Evolutionary conservation across 208 protist genomes (phyloP).

Genomic region (Leishmania tarentolae): DNA sequence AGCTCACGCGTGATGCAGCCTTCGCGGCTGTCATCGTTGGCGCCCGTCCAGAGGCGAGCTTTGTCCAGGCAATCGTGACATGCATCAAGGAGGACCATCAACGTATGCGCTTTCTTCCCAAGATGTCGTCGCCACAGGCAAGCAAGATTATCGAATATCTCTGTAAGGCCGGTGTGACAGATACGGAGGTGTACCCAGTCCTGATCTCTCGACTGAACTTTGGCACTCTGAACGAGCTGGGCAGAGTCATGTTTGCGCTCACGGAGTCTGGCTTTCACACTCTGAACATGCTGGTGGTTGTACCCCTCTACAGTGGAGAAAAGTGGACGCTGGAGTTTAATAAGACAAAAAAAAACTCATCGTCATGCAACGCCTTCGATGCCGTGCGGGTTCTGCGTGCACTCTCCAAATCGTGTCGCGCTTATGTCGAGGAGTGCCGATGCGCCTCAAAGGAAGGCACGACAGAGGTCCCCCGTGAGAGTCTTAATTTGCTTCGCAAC

Average conservation of each 20-base stretch:
- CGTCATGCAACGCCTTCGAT: conserved; percentile 69
- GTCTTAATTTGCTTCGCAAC: conserved; percentile 65
- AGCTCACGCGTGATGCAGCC: conserved; percentile 74
- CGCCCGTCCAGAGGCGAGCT: conserved; percentile 51
- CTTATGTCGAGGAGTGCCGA: conserved; percentile 48
- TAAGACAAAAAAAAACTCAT: background rate
- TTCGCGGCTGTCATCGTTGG: conserved; percentile 69
- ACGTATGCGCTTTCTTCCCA: conserved; percentile 70
- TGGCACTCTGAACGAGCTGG: conserved; percentile 57
- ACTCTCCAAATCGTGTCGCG: conserved; percentile 72
- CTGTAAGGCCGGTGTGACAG: conserved; percentile 53
- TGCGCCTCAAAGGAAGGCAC: background rate
- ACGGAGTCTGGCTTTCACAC: conserved; percentile 51
- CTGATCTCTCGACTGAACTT: conserved; percentile 70
- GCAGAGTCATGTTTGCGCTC: conserved; percentile 75
- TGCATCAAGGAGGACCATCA: conserved; percentile 74
- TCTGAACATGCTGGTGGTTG: conserved; percentile 59
- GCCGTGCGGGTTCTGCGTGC: conserved; percentile 79
- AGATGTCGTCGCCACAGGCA: conserved; percentile 80
- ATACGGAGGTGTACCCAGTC: conserved; percentile 52
- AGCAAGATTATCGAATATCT: conserved; percentile 79
- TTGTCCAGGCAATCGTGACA: conserved; percentile 51
- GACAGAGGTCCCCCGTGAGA: conserved; percentile 43
- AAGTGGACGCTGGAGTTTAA: conserved; percentile 38
- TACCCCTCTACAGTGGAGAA: conserved; percentile 83